Percentiles rank a stretch among this genome's conserved stretches.
These are phyloP conservation scores for Phytophthora europaea DNA, from an alignment of 352 stramenopile genomes.

Conservation along the genomic window DNA sequence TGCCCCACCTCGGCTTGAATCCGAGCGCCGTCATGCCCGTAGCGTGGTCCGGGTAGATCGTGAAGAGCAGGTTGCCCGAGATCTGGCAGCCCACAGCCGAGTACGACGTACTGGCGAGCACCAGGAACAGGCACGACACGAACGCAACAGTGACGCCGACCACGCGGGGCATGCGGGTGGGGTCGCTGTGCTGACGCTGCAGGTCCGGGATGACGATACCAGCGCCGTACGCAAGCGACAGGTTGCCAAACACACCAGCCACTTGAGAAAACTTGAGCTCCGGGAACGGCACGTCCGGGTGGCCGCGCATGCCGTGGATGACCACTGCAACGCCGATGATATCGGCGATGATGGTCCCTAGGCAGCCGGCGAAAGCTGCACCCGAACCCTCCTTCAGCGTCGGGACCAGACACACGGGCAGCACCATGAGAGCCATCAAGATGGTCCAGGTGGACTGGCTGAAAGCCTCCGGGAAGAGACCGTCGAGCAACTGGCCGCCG, in stretches of 20 bases:
- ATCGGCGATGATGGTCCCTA: conserved; percentile 72
- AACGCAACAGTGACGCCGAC: conserved; percentile 63
- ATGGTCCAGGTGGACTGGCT: conserved; percentile 67
- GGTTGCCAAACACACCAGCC: conserved; percentile 65
- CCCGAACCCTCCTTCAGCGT: conserved; percentile 75
- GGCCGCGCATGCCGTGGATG: conserved; percentile 63
- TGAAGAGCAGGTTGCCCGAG: conserved; percentile 73
- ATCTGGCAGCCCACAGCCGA: conserved; percentile 74
- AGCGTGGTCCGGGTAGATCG: conserved; percentile 56
- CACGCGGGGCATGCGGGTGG: conserved; percentile 69
- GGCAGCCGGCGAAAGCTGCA: conserved; percentile 63
- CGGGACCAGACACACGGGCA: conserved; percentile 64
- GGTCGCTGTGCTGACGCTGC: conserved; percentile 69
- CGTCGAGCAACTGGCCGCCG: conserved; percentile 55
- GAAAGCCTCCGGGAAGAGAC: conserved; percentile 63
- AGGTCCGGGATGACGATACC: conserved; percentile 73
- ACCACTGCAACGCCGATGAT: conserved; percentile 59
- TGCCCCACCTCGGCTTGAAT: conserved; percentile 53
- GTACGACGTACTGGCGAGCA: conserved; percentile 57
- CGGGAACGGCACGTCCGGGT: conserved; percentile 53
- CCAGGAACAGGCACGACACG: conserved; percentile 62
- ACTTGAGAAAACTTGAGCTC: conserved; percentile 65
- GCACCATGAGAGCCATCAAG: conserved; percentile 62
- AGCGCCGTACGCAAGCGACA: conserved; percentile 71
- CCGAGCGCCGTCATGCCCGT: conserved; percentile 47